Evolutionary conservation across 306 rosid genomes (phyloP).

Genomic region (Hylodesmum podocarpum): DNA sequence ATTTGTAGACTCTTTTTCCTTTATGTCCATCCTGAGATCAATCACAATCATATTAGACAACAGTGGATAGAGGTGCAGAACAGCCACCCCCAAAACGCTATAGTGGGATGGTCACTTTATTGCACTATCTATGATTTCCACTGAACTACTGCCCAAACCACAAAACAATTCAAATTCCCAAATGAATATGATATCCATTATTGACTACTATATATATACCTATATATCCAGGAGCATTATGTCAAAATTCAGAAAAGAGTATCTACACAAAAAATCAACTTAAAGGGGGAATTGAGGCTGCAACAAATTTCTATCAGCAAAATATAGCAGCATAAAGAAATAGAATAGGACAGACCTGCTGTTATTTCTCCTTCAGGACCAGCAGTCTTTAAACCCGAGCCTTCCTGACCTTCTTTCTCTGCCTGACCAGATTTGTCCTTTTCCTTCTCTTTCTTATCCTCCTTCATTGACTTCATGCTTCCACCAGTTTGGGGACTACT

Average conservation of each 20-base stretch:
- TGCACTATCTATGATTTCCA: neutral
- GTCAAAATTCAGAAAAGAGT: conserved; percentile 3
- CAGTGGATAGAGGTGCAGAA: no score
- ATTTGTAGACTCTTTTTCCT: no score
- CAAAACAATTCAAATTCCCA: conserved; percentile 8
- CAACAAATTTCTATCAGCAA: conserved; percentile 10
- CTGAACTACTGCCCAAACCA: neutral
- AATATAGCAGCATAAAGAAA: neutral
- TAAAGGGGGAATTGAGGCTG: neutral
- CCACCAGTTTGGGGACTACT: conserved; percentile 96
- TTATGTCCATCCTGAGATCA: no score
- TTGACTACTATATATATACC: no score
- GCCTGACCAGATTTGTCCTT: conserved; percentile 69
- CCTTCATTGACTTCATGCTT: conserved; percentile 84
- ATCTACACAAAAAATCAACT: neutral
- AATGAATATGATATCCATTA: no score
- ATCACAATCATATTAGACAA: no score
- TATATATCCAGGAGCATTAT: conserved; percentile 13
- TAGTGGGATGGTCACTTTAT: neutral
- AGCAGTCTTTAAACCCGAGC: conserved; percentile 89
- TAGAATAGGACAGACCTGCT: conserved; percentile 63
- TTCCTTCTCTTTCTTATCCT: conserved; percentile 63
- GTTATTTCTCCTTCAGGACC: conserved; percentile 98
- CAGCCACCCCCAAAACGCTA: no score
- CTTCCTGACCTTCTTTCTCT: conserved; percentile 78